A percentile compares a stretch with the other conserved stretches of the same genome.
phyloP scores from a whole-genome alignment of 2,329 filamentous ascomycete genomes.

The Escovopsis sp. region DNA sequence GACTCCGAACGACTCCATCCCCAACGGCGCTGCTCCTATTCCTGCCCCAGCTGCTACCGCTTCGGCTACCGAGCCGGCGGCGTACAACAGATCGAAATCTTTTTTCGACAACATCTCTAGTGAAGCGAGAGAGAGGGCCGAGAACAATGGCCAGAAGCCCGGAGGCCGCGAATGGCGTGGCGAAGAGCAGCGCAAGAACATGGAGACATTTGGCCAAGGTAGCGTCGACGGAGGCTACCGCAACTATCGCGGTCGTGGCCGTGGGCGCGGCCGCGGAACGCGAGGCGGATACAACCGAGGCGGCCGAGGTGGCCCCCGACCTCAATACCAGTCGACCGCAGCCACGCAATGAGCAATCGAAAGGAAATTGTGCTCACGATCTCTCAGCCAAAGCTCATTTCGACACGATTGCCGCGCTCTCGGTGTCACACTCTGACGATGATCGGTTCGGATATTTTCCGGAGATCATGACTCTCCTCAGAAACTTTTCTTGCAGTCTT shows the following conservation, averaged over 20 bases:
- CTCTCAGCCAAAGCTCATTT: neutral
- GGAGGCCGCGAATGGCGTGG: conserved; percentile 78
- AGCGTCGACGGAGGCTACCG: conserved; percentile 75
- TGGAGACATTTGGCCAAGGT: conserved; percentile 95
- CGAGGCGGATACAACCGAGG: conserved; percentile 26
- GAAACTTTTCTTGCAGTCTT: too few relatives aligned
- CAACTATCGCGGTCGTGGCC: conserved; percentile 65
- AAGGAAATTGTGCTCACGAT: neutral
- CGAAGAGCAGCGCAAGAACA: conserved; percentile 88
- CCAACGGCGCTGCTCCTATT: conserved; percentile 14
- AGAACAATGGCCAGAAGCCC: conserved; percentile 51
- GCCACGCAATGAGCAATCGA: conserved; percentile 8
- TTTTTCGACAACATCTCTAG: conserved; percentile 99
- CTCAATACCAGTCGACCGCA: conserved; percentile 17
- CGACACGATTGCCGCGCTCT: neutral
- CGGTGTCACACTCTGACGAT: neutral
- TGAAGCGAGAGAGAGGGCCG: conserved; percentile 77
- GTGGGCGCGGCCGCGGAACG: conserved; percentile 47
- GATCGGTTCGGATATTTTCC: too few relatives aligned
- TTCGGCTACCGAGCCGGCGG: conserved; percentile 21
- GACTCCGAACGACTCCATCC: conserved; percentile 24
- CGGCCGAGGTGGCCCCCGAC: conserved; percentile 23
- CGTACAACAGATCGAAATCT: conserved; percentile 74
- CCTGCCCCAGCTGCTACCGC: conserved; percentile 12
- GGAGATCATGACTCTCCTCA: too few relatives aligned